Evolutionary conservation across 2,329 filamentous ascomycete species (phyloP).

Genomic region (Penicillium sp.): DNA sequence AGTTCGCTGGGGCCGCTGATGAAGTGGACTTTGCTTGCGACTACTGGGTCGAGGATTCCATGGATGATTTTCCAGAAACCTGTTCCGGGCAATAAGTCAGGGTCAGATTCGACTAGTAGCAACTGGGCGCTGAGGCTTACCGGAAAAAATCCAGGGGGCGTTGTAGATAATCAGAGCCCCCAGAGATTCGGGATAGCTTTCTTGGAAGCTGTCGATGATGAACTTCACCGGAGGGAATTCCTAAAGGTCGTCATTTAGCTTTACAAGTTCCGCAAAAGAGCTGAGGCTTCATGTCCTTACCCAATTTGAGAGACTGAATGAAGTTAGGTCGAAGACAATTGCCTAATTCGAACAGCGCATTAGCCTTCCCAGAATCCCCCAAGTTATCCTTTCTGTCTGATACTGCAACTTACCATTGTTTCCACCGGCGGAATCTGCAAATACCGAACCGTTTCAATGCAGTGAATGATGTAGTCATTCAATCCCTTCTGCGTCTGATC

Average conservation of each 20-base stretch:
- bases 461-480: slow-evolving; percentile 40
- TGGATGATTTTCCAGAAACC: slow-evolving; percentile 18
- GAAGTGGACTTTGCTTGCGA: slow-evolving; percentile 14
- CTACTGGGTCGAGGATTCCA: slow-evolving; percentile 11
- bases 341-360: slow-evolving; percentile 51
- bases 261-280: neutral
- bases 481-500: slow-evolving; percentile 34
- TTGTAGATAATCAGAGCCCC: slow-evolving; percentile 91
- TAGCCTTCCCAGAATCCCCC: neutral
- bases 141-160: slow-evolving; percentile 52
- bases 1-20: slow-evolving; percentile 13
- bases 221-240: slow-evolving; percentile 94
- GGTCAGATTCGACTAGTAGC: neutral
- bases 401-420: slow-evolving; percentile 11
- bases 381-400: neutral
- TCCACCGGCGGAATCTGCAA: slow-evolving; percentile 25
- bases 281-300: slow-evolving; percentile 36
- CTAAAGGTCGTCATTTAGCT: slow-evolving; percentile 32
- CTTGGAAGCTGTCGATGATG: slow-evolving; percentile 97
- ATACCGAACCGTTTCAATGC: slow-evolving; percentile 37
- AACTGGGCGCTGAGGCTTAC: neutral
- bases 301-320: slow-evolving; percentile 91
- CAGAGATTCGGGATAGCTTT: slow-evolving; percentile 90
- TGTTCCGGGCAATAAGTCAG: neutral
- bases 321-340: slow-evolving; percentile 88